Conservation (phyloP, 2,329 filamentous ascomycete species). For the Atkinsonella hypoxylon region DNA sequence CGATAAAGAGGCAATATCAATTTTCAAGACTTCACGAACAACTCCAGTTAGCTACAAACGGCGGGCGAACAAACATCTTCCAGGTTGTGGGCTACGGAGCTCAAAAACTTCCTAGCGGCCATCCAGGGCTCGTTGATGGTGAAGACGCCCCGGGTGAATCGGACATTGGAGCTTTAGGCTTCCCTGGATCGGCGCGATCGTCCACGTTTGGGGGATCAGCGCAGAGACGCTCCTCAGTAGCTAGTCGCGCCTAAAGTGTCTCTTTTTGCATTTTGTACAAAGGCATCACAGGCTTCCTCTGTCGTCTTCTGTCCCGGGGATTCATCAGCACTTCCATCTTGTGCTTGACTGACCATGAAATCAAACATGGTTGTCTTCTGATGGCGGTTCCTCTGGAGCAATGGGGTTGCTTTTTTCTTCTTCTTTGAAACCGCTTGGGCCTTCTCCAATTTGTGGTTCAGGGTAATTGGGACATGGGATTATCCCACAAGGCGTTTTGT, state of each 20-base stretch:
- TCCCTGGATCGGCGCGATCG: constrained; percentile 26
- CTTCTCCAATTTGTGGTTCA: neutral
- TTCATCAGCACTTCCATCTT: too few species aligned
- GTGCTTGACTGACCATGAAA: too few species aligned
- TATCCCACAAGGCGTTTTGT: neutral
- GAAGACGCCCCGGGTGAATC: constrained; percentile 49
- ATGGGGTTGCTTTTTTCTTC: neutral
- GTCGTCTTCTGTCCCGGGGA: too few species aligned
- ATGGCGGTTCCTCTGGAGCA: too few species aligned
- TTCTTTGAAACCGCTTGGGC: neutral
- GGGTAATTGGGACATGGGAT: neutral
- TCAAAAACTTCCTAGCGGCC: constrained; percentile 40
- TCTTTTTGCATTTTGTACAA: neutral
- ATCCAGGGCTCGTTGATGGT: constrained; percentile 32
- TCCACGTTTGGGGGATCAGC: constrained; percentile 33
- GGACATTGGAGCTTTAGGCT: constrained; percentile 31
- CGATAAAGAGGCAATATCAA: constrained; percentile 52
- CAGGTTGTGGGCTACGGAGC: constrained; percentile 44
- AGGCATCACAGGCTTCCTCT: neutral
- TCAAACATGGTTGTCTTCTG: too few species aligned
- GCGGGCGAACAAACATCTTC: constrained; percentile 54
- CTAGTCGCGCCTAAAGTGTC: constrained; percentile 30
- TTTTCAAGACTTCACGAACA: constrained; percentile 53
- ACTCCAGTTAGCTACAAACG: constrained; percentile 53
- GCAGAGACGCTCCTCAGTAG: constrained; percentile 34